Conservation (phyloP, 1,139 yeast genomes). For the Saccharomyces hybrid region DNA sequence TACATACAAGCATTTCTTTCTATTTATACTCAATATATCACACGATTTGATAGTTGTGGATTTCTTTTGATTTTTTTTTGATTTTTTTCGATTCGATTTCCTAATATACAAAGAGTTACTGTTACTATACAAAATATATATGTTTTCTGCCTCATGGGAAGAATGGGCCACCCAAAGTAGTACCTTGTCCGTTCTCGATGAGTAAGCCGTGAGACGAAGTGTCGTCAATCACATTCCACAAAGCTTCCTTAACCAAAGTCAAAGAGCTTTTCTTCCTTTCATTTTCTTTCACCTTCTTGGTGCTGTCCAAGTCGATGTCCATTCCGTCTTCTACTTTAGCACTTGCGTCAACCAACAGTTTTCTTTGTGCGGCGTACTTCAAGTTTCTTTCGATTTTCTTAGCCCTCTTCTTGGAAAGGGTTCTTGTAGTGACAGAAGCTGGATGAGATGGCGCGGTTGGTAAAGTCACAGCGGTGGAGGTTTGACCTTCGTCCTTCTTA, state of each 20-base stretch:
- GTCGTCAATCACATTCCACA: constrained; percentile 63
- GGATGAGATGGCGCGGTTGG: constrained; percentile 10
- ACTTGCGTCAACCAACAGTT: constrained; percentile 42
- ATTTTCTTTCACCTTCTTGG: constrained; percentile 25
- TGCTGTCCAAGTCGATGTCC: constrained; percentile 45
- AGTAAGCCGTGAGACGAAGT: constrained; percentile 39
- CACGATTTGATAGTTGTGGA: neutral
- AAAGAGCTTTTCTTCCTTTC: constrained; percentile 34
- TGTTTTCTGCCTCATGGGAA: constrained; percentile 20
- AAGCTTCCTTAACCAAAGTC: constrained; percentile 52
- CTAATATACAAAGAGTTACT: constrained; percentile 2
- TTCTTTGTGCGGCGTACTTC: constrained; percentile 57
- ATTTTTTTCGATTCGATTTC: neutral
- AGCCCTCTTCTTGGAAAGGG: constrained; percentile 73
- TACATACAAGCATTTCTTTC: neutral
- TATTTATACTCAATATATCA: neutral
- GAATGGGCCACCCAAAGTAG: constrained; percentile 69
- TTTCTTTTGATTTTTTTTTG: neutral
- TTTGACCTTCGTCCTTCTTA: constrained; percentile 8
- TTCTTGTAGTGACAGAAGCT: constrained; percentile 47
- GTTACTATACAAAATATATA: constrained; percentile 2
- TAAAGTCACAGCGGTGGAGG: constrained; percentile 12
- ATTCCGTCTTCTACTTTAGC: constrained; percentile 37
- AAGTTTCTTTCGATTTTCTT: constrained; percentile 75
- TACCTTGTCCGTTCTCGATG: constrained; percentile 57